Base-by-base conservation (phyloP, 2,329 filamentous ascomycete species). In the Escovopsis sp. region DNA sequence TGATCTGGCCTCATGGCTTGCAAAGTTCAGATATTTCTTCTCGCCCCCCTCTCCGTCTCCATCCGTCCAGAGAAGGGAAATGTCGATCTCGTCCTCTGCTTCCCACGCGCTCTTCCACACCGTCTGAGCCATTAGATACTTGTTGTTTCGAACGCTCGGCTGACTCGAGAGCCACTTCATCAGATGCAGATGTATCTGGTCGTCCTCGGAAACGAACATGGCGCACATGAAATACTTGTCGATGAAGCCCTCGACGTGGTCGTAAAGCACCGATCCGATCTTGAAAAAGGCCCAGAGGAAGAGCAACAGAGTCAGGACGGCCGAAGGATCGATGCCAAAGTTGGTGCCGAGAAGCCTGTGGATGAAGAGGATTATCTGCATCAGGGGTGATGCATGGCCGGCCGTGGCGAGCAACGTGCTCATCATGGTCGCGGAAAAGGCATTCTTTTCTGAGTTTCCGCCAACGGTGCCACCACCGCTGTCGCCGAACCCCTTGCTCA, bases 151-250 rank as follows among this genome's bases (percentile, higher is more conserved):
- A 45, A 74, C 66, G 16, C 60, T 62, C 9, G 69, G 67, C 51
- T 77, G 70, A 34, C 65, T 54, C 0, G 70, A 68, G 7, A 79
- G 63, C 62, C 71, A 80, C 40, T 69, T 66, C 62, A 79, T 75
- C 39, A 80, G 50, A 40, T 79, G 70, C 3, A 53, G 40, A 50
- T 76, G 77, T 25, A 79, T 75, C 41, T 72, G 67, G 50, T 81
- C 76, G 35, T 64, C 64, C 45, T 68, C 70, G 43, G 60, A 64
- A 38, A 81, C 62, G 39, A 67, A 66, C 42, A 80, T 63, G 46
- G 62, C 65, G 40, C 68, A 65, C 56, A 67, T 71, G 42, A 74
- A 61, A 47, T 74, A 61, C 7, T 56, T 53, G n/a, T 57, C 56
- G 25, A 72, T 46, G 13, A 71, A 42, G 10, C 50, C 45, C 37